These are phyloP conservation scores for Dactylonectria macrodidyma DNA, from an alignment of 2,329 filamentous ascomycete species.

Conservation along the genomic window DNA sequence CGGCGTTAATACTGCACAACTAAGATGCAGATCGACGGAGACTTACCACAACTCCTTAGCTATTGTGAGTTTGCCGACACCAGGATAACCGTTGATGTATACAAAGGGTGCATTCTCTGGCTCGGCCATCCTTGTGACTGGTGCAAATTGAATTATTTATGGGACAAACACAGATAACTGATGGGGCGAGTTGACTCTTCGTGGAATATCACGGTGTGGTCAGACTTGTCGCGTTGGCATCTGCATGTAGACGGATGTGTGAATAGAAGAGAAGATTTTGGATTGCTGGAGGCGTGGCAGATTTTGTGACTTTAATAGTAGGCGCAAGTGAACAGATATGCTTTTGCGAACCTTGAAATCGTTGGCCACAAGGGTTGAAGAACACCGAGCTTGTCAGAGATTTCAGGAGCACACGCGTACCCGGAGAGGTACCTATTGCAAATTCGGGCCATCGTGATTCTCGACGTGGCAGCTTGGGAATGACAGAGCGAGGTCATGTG, in stretches of 20 bases:
- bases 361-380: too few relatives aligned
- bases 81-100: conserved; percentile 23
- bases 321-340: too few relatives aligned
- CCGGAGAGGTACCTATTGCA: too few relatives aligned
- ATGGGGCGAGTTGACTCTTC: neutral
- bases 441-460: too few relatives aligned
- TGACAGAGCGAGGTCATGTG: too few relatives aligned
- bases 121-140: neutral
- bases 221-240: neutral
- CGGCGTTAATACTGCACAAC: neutral
- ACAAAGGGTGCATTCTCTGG: neutral
- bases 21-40: neutral
- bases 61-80: conserved; percentile 17
- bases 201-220: neutral
- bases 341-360: too few relatives aligned
- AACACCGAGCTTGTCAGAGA: too few relatives aligned
- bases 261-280: neutral
- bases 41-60: conserved; percentile 4
- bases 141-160: neutral
- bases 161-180: neutral
- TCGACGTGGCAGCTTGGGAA: too few relatives aligned
- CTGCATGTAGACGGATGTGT: neutral
- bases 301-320: too few relatives aligned
- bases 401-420: too few relatives aligned
- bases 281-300: neutral